Evolutionary conservation across 108 stramenopile species (phyloP).

Genomic region (Mediolabrus comicus): DNA sequence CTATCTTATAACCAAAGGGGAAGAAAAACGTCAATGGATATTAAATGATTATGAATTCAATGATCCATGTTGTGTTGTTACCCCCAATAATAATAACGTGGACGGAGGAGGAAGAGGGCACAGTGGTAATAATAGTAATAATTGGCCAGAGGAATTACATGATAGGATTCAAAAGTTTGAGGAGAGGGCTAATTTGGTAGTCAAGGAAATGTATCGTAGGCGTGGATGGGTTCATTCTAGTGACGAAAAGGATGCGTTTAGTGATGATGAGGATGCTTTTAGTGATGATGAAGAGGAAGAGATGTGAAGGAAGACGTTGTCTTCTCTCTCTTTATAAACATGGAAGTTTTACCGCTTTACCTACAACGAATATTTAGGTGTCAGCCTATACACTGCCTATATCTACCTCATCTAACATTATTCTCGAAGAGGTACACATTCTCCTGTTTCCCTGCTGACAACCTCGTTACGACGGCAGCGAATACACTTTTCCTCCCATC

Average conservation of each 20-base stretch:
- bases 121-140: background rate
- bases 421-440: too few relatives aligned
- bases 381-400: too few relatives aligned
- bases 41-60: constrained; percentile 79
- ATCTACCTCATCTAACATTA: too few relatives aligned
- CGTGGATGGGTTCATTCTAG: constrained; percentile 43
- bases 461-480: constrained; percentile 32
- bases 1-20: constrained; percentile 70
- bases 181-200: constrained; percentile 20
- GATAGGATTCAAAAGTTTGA: constrained; percentile 45
- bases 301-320: too few relatives aligned
- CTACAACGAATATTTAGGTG: too few relatives aligned
- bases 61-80: constrained; percentile 78
- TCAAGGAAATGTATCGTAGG: constrained; percentile 36
- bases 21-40: constrained; percentile 75
- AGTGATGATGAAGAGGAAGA: constrained; percentile 45
- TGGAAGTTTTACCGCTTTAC: too few relatives aligned
- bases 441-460: constrained; percentile 14
- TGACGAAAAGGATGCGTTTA: constrained; percentile 27
- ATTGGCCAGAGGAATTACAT: constrained; percentile 56
- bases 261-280: constrained; percentile 43
- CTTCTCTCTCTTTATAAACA: too few relatives aligned
- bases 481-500: constrained; percentile 9
- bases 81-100: constrained; percentile 15
- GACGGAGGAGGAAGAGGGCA: too few relatives aligned